phyloP scores from a whole-genome alignment of 2,329 filamentous ascomycete genomes.

The Dothideomycetes sp. region DNA sequence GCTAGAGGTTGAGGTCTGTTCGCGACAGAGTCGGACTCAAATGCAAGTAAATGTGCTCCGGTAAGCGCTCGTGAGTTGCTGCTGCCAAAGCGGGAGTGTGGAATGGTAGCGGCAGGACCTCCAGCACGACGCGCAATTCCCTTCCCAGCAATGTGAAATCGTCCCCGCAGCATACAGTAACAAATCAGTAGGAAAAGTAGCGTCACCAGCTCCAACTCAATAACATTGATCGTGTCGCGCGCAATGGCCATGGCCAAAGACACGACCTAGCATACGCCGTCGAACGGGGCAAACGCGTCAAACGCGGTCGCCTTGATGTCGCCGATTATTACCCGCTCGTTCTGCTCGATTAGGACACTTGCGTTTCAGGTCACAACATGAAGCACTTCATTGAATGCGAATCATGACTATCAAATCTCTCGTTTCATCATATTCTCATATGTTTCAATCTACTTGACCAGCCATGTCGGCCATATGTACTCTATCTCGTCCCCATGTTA shows the following conservation, averaged over 20 bases:
- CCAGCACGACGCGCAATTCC: constrained; percentile 14
- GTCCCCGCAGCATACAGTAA: constrained; percentile 20
- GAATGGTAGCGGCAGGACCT: constrained; percentile 11
- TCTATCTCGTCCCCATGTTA: no score
- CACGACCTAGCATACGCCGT: not conserved
- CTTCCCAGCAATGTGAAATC: constrained; percentile 12
- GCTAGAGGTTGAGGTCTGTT: no score
- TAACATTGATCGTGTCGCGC: not conserved
- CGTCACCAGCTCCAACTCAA: not conserved
- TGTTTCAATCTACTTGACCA: no score
- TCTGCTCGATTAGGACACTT: not conserved
- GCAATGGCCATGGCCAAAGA: not conserved
- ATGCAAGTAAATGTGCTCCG: no score
- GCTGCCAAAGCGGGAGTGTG: constrained; percentile 9
- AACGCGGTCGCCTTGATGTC: not conserved
- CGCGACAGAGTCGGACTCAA: no score
- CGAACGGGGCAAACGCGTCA: not conserved
- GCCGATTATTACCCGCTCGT: not conserved
- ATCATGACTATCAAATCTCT: no score
- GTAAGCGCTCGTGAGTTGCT: constrained; percentile 9
- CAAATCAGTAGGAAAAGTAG: constrained; percentile 8
- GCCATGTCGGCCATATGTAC: no score
- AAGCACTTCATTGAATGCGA: no score
- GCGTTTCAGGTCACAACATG: no score
- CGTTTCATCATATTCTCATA: no score